phyloP scores from a whole-genome alignment of 805 yeast genomes.

The Blastobotrys terrestris region DNA sequence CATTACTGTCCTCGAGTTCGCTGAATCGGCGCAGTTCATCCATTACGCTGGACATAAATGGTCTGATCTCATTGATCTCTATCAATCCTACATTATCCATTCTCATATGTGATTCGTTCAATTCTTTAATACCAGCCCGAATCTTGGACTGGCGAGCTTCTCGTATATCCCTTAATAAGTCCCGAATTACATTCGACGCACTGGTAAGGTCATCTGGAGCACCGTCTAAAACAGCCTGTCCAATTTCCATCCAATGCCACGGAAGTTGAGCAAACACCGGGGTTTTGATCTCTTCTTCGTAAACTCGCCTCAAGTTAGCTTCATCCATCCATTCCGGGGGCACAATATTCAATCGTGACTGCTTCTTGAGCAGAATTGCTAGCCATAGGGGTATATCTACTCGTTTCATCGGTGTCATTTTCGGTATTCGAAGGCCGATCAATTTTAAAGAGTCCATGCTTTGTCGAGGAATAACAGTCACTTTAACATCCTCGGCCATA shows the following conservation, averaged over 20 bases:
- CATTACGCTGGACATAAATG: slow-evolving; percentile 78
- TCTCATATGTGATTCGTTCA: slow-evolving; percentile 78
- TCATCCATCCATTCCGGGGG: slow-evolving; percentile 80
- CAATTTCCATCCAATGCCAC: slow-evolving; percentile 80
- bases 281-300: slow-evolving; percentile 59
- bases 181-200: slow-evolving; percentile 62
- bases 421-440: slow-evolving; percentile 48
- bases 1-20: slow-evolving; percentile 27
- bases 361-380: slow-evolving; percentile 75
- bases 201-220: slow-evolving; percentile 78
- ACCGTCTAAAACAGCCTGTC: slow-evolving; percentile 58
- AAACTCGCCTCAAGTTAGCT: slow-evolving; percentile 45
- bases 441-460: slow-evolving; percentile 57
- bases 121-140: slow-evolving; percentile 65
- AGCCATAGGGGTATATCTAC: slow-evolving; percentile 78
- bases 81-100: slow-evolving; percentile 73
- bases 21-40: slow-evolving; percentile 58
- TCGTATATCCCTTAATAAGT: slow-evolving; percentile 71
- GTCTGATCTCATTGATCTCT: slow-evolving; percentile 85
- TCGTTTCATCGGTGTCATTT: slow-evolving; percentile 60
- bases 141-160: slow-evolving; percentile 80
- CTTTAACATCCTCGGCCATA: slow-evolving; percentile 71
- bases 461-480: slow-evolving; percentile 75
- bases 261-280: slow-evolving; percentile 43
- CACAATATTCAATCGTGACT: slow-evolving; percentile 76